Conservation (phyloP, 176 grass and related monocot species). For the Hyparrhenia diplandra region DNA sequence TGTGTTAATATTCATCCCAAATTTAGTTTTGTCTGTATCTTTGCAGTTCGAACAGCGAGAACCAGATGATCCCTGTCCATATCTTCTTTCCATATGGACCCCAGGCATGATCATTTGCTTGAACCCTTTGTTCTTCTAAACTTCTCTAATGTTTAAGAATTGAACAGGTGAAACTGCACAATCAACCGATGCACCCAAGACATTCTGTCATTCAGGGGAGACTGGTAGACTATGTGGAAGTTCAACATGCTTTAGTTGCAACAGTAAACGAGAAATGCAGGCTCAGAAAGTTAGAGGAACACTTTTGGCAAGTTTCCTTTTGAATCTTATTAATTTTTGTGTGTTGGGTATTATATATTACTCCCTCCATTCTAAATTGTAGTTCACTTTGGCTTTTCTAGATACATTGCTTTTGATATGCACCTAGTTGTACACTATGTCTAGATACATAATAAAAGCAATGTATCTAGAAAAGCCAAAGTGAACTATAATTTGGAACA, state of each 20-base stretch:
- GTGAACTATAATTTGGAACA: no score
- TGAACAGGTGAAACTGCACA: slow-evolving; percentile 73
- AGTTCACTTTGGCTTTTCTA: no score
- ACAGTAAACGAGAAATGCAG: slow-evolving; percentile 59
- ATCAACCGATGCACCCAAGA: slow-evolving; percentile 69
- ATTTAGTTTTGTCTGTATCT: slow-evolving; percentile 27
- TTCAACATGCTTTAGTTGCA: slow-evolving; percentile 64
- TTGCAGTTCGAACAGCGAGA: slow-evolving; percentile 66
- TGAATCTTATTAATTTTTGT: not conserved
- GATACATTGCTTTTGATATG: no score
- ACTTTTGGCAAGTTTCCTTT: slow-evolving; percentile 52
- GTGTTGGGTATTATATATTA: not conserved
- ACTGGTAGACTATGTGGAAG: slow-evolving; percentile 59
- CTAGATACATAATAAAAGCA: no score
- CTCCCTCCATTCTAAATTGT: no score
- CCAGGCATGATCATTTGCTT: slow-evolving; percentile 56
- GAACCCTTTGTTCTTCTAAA: not conserved
- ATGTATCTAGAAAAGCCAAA: no score
- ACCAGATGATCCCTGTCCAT: slow-evolving; percentile 73
- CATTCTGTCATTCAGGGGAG: slow-evolving; percentile 63
- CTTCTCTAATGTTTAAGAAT: slow-evolving; percentile 12
- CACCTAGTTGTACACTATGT: no score
- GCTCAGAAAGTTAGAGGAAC: slow-evolving; percentile 74
- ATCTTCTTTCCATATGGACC: slow-evolving; percentile 87
- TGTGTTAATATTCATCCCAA: slow-evolving; percentile 1